A percentile compares a stretch with the other conserved stretches of the same genome.
Conservation (phyloP, 176 grass and related monocot species). For the Leersia perrieri region DNA sequence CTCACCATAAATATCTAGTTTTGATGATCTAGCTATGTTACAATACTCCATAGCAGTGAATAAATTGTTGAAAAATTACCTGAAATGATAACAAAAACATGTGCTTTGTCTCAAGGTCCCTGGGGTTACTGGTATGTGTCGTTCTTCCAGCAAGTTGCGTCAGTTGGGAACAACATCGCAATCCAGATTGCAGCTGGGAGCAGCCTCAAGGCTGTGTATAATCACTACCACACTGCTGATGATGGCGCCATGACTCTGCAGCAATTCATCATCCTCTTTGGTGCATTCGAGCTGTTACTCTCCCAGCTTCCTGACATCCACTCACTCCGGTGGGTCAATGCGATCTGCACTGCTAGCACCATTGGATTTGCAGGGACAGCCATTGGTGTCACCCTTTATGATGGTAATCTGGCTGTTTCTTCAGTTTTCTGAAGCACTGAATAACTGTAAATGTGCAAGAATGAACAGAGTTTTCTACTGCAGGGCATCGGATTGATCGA, state of each 20-base stretch:
- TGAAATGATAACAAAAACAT: background rate
- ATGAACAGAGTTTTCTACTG: background rate
- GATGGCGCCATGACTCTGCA: slow-evolving; percentile 49
- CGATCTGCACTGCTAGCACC: slow-evolving; percentile 65
- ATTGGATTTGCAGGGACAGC: slow-evolving; percentile 64
- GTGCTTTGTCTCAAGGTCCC: slow-evolving; percentile 36
- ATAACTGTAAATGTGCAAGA: background rate
- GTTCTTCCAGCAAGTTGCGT: slow-evolving; percentile 76
- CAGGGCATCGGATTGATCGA: slow-evolving; percentile 50
- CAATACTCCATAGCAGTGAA: background rate
- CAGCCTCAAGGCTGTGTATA: slow-evolving; percentile 86
- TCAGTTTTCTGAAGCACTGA: background rate
- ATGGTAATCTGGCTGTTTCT: slow-evolving; percentile 41
- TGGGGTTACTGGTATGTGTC: slow-evolving; percentile 74
- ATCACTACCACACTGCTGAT: slow-evolving; percentile 9
- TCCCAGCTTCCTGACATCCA: slow-evolving; percentile 85
- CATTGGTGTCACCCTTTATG: slow-evolving; percentile 59
- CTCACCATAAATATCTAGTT: background rate
- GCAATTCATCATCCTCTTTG: slow-evolving; percentile 81
- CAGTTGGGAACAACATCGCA: slow-evolving; percentile 72
- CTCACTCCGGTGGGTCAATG: slow-evolving; percentile 81
- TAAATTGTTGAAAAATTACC: background rate
- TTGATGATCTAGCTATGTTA: background rate
- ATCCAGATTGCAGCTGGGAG: slow-evolving; percentile 86
- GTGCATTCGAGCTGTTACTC: slow-evolving; percentile 55